Conservation (phyloP, 352 stramenopile genomes). For the Blastocystis sp. region DNA sequence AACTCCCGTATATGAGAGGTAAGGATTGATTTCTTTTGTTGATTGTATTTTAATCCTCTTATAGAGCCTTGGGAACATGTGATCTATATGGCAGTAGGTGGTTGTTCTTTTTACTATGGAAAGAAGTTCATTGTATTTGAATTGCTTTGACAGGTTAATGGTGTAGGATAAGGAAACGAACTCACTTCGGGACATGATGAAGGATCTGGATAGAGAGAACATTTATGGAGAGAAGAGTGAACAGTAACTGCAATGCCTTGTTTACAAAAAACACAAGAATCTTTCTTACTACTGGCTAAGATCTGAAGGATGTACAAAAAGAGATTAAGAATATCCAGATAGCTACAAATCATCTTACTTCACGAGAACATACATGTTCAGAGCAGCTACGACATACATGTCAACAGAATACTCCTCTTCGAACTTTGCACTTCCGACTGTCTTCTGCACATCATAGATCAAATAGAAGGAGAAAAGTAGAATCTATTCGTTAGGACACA, state of each 20-base stretch:
- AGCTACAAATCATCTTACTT: neutral
- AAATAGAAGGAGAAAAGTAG: constrained; percentile 45
- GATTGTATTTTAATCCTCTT: neutral
- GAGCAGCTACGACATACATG: constrained; percentile 23
- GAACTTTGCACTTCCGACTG: constrained; percentile 20
- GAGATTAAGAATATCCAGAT: constrained; percentile 62
- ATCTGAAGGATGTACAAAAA: constrained; percentile 61
- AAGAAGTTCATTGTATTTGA: constrained; percentile 50
- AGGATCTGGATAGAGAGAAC: constrained; percentile 60
- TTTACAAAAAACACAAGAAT: neutral
- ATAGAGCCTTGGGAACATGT: constrained; percentile 62
- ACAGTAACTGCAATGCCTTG: neutral
- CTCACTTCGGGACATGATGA: constrained; percentile 43
- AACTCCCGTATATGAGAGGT: constrained; percentile 58
- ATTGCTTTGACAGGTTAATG: neutral
- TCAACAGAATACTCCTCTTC: constrained; percentile 27
- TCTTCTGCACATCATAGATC: constrained; percentile 52
- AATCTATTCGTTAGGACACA: neutral
- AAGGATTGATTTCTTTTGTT: neutral
- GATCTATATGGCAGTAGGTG: constrained; percentile 54
- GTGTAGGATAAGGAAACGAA: neutral
- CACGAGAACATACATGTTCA: constrained; percentile 35
- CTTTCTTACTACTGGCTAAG: neutral
- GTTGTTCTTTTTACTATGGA: constrained; percentile 38
- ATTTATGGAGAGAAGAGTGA: constrained; percentile 33